Conservation (phyloP, 1,139 yeast species). For the Suhomyces yuchorum region DNA sequence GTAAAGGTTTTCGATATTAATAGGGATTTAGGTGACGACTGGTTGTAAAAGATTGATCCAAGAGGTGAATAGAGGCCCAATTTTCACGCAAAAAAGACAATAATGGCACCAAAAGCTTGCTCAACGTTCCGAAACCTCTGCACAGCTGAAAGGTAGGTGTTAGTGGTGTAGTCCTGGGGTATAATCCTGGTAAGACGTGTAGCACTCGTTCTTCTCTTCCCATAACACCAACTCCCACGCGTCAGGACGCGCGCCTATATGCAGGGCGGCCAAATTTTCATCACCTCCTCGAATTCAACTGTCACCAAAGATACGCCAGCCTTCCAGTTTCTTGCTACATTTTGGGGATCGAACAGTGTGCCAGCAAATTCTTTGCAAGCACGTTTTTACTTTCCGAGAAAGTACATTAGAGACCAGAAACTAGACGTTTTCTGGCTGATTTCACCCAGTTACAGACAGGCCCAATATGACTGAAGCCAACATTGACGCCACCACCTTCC, state of each 20-base stretch:
- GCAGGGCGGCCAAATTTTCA: conserved; percentile 4
- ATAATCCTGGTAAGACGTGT: background rate
- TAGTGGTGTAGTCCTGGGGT: background rate
- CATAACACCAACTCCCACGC: background rate
- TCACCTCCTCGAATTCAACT: background rate
- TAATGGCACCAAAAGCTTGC: background rate
- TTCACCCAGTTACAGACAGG: background rate
- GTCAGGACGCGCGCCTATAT: conserved; percentile 5
- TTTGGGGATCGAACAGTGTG: background rate
- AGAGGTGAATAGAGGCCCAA: too few relatives aligned
- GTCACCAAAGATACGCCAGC: background rate
- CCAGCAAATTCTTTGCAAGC: background rate
- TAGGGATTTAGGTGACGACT: too few relatives aligned
- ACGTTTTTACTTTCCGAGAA: background rate
- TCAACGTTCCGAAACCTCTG: background rate
- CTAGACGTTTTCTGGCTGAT: background rate
- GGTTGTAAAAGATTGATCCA: too few relatives aligned
- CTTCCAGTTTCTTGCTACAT: background rate
- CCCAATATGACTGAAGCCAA: conserved; percentile 33
- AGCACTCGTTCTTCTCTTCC: background rate
- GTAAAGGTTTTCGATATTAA: too few relatives aligned
- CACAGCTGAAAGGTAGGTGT: background rate
- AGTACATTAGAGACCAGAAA: background rate
- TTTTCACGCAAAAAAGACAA: background rate
- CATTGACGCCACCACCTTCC: conserved; percentile 43